These are phyloP conservation scores for Ocimum tenuiflorum DNA, from an alignment of 257 asterid species.

Conservation along the genomic window DNA sequence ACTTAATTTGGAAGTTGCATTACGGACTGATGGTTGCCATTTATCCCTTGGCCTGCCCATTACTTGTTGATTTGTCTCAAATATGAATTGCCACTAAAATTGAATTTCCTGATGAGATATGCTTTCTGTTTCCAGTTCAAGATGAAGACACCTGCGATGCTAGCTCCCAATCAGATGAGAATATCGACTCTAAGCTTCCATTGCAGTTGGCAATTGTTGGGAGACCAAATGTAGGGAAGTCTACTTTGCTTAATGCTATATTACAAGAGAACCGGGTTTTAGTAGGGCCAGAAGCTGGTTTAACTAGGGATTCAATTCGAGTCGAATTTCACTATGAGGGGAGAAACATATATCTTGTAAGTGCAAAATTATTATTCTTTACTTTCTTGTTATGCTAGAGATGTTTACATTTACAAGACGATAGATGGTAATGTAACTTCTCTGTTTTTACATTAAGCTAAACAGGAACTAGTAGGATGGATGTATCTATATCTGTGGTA, in stretches of 20 bases:
- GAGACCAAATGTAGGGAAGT: constrained; percentile 94
- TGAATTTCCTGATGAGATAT: constrained; percentile 11
- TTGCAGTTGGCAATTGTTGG: constrained; percentile 97
- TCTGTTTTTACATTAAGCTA: background rate
- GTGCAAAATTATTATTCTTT: constrained; percentile 10
- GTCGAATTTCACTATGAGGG: constrained; percentile 82
- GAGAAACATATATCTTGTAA: constrained; percentile 64
- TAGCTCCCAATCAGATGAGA: constrained; percentile 36
- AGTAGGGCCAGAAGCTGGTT: constrained; percentile 98
- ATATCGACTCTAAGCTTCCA: constrained; percentile 54
- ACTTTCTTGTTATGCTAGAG: constrained; percentile 2
- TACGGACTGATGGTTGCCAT: background rate
- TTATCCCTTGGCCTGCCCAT: background rate
- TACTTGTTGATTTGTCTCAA: background rate
- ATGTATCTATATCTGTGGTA: background rate
- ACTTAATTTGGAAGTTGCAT: background rate
- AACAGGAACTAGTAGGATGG: background rate
- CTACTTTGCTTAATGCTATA: constrained; percentile 83
- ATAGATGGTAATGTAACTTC: background rate
- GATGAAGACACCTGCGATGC: constrained; percentile 32
- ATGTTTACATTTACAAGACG: constrained; percentile 6
- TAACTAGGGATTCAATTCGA: constrained; percentile 91
- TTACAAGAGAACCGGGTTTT: constrained; percentile 89
- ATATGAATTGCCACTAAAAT: background rate
- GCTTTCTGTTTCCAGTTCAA: constrained; percentile 20